These are phyloP conservation scores for Angophora floribunda DNA, from an alignment of 345 rosid species.

Conservation along the genomic window DNA sequence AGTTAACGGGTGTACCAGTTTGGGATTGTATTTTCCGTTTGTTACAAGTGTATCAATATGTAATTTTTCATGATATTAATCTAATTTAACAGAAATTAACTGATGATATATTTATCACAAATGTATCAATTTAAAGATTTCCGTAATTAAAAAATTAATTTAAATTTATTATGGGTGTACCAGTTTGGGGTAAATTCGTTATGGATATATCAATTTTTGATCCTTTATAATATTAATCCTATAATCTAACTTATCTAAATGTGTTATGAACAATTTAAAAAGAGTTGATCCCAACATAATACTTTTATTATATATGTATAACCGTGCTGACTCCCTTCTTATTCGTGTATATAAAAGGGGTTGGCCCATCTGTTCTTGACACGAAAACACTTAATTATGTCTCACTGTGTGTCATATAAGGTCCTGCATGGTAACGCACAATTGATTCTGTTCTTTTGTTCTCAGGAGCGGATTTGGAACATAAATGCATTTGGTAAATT, in stretches of 20 bases:
- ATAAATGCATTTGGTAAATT: too few relatives aligned
- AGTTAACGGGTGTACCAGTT: too few relatives aligned
- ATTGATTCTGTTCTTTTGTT: too few relatives aligned
- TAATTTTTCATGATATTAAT: too few relatives aligned
- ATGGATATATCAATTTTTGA: neutral
- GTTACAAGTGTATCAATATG: rapidly evolving
- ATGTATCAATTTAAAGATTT: rapidly evolving
- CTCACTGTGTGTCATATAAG: neutral
- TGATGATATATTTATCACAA: rapidly evolving
- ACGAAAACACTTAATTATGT: too few relatives aligned
- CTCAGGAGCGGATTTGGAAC: too few relatives aligned
- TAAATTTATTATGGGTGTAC: rapidly evolving
- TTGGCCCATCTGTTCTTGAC: too few relatives aligned
- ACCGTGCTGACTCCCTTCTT: too few relatives aligned
- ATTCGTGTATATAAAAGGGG: too few relatives aligned
- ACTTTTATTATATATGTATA: neutral
- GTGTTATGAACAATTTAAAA: neutral
- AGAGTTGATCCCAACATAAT: neutral
- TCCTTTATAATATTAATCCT: too few relatives aligned
- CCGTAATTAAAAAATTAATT: rapidly evolving
- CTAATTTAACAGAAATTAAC: rapidly evolving
- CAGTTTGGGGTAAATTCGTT: too few relatives aligned
- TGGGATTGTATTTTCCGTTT: neutral
- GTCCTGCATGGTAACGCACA: too few relatives aligned
- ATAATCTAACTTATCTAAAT: neutral